phyloP scores from a whole-genome alignment of 139 green algal species.

The Chlorella sp. region DNA sequence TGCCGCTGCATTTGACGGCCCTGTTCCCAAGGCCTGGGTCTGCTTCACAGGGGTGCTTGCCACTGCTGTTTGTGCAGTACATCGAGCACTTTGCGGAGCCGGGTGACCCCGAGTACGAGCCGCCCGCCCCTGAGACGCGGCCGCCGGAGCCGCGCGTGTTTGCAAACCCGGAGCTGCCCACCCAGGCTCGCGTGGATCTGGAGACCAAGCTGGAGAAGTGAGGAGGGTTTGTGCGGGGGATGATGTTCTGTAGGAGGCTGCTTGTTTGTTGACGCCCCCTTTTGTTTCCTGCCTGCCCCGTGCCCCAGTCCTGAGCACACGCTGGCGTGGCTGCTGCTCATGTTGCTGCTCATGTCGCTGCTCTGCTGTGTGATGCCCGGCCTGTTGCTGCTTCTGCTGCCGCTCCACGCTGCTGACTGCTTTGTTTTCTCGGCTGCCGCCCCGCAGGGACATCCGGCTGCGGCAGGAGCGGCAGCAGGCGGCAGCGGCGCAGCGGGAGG shows the following conservation, averaged over 20 bases:
- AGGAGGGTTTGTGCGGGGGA: slow-evolving; percentile 7
- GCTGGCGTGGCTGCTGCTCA: background rate
- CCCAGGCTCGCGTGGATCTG: slow-evolving; percentile 71
- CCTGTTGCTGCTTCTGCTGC: background rate
- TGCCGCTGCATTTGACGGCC: too few species aligned
- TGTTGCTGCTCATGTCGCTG: background rate
- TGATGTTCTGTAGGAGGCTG: background rate
- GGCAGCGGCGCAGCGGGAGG: slow-evolving; percentile 58
- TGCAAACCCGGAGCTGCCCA: slow-evolving; percentile 77
- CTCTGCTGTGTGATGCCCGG: too few species aligned
- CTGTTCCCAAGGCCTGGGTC: too few species aligned
- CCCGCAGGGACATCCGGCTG: slow-evolving; percentile 40
- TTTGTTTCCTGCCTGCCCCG: too few species aligned
- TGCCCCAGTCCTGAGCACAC: too few species aligned
- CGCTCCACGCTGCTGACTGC: background rate
- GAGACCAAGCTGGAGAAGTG: slow-evolving; percentile 82
- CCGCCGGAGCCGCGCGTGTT: slow-evolving; percentile 56
- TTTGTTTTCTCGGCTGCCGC: too few species aligned
- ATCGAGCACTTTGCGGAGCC: slow-evolving; percentile 76
- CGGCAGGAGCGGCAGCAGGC: slow-evolving; percentile 35
- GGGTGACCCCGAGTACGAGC: slow-evolving; percentile 82
- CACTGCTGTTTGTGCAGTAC: slow-evolving; percentile 23
- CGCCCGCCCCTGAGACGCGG: slow-evolving; percentile 45
- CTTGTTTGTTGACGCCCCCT: too few species aligned
- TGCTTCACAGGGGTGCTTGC: too few species aligned